Percentiles rank a stretch among this genome's conserved stretches.
Conservation (phyloP, 2,329 filamentous ascomycete species). For the Thielaviopsis euricoi region DNA sequence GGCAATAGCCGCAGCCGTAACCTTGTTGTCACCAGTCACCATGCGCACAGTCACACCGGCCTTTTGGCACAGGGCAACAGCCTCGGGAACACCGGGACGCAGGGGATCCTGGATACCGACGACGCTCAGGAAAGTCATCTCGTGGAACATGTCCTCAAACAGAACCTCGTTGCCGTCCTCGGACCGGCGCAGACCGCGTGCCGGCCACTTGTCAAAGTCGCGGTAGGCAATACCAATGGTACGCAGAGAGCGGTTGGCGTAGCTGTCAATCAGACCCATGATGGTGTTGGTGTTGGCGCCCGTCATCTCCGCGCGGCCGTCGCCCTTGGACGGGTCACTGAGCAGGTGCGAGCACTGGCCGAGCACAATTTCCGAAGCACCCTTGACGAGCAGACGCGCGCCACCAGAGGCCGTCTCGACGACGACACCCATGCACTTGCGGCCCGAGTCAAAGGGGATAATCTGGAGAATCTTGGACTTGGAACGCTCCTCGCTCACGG, state of each 20-base stretch:
- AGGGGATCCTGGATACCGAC: conserved; percentile 73
- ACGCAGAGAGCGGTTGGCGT: conserved; percentile 63
- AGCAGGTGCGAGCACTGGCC: conserved; percentile 36
- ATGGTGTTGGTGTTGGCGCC: conserved; percentile 39
- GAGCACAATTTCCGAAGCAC: conserved; percentile 48
- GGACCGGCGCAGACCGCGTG: conserved; percentile 38
- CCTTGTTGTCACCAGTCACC: conserved; percentile 71
- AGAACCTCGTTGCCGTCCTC: conserved; percentile 42
- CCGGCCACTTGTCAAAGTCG: conserved; percentile 76
- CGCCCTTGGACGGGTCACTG: conserved; percentile 29
- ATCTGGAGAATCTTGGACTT: conserved; percentile 44
- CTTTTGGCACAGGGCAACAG: conserved; percentile 54
- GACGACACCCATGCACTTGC: conserved; percentile 55
- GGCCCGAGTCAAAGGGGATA: conserved; percentile 58
- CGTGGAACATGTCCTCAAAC: conserved; percentile 49
- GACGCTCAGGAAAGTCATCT: conserved; percentile 52
- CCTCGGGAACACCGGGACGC: conserved; percentile 55
- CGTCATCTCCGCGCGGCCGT: conserved; percentile 27
- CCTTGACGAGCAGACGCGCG: conserved; percentile 44
- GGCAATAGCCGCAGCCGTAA: conserved; percentile 66
- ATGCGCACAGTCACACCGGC: conserved; percentile 69
- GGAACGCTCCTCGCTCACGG: conserved; percentile 46
- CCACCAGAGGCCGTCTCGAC: conserved; percentile 32
- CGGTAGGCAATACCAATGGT: conserved; percentile 74
- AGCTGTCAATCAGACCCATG: conserved; percentile 53